These are phyloP conservation scores for Pichia nanzhaoensis DNA, from an alignment of 805 yeast species.

Conservation along the genomic window DNA sequence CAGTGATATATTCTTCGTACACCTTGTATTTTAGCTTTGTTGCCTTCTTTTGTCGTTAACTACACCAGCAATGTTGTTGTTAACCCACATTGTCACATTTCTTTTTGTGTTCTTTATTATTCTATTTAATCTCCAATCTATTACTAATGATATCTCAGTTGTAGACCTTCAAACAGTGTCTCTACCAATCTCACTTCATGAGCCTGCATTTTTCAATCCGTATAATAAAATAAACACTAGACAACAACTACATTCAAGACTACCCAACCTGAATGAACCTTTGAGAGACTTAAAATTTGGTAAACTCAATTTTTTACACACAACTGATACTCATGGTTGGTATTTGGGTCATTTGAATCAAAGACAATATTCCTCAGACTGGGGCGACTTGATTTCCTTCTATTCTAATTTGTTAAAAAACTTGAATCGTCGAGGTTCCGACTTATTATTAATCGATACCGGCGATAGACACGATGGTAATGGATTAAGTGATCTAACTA, in stretches of 20 bases:
- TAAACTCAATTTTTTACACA: slow-evolving; percentile 77
- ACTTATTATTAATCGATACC: slow-evolving; percentile 70
- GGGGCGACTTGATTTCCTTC: slow-evolving; percentile 88
- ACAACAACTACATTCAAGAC: slow-evolving; percentile 29
- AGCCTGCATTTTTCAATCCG: background rate
- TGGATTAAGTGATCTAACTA: slow-evolving; percentile 76
- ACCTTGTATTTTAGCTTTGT: too few species aligned
- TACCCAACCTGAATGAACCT: slow-evolving; percentile 31
- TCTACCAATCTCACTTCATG: background rate
- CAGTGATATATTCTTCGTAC: too few species aligned
- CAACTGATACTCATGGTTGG: slow-evolving; percentile 99
- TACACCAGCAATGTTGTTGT: slow-evolving; percentile 1
- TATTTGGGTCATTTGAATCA: slow-evolving; percentile 83
- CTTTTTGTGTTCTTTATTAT: slow-evolving; percentile 2
- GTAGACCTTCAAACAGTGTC: background rate
- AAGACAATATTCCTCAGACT: slow-evolving; percentile 69
- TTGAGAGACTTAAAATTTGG: slow-evolving; percentile 60
- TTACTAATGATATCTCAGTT: background rate
- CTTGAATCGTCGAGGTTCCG: slow-evolving; percentile 37
- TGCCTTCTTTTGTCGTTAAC: too few species aligned
- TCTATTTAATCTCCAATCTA: slow-evolving; percentile 5
- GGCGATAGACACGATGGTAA: slow-evolving; percentile 96
- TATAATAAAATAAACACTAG: slow-evolving; percentile 9
- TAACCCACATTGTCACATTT: slow-evolving; percentile 2
- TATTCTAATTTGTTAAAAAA: slow-evolving; percentile 36